Percentiles rank a stretch among this genome's conserved stretches.
phyloP scores from a whole-genome alignment of 352 stramenopile genomes.

The Globisporangium mamillatum region DNA sequence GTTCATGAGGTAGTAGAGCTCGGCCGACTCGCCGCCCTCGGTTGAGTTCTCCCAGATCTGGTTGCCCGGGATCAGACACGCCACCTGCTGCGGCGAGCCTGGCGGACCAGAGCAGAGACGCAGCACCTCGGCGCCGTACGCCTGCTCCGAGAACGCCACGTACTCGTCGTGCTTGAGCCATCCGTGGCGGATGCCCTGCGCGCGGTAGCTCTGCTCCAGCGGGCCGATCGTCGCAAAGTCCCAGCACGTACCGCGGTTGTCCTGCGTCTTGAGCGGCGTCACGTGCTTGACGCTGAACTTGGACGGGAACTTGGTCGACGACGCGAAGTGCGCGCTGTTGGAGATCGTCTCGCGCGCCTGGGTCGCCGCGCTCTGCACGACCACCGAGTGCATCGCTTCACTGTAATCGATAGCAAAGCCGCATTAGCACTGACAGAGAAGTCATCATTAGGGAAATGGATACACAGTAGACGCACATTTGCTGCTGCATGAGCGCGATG shows the following conservation, averaged over 20 bases:
- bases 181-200: constrained; percentile 47
- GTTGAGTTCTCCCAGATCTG: constrained; percentile 67
- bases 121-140: constrained; percentile 58
- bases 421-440: neutral
- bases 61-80: constrained; percentile 60
- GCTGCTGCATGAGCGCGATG: constrained; percentile 44
- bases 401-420: constrained; percentile 13
- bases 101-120: constrained; percentile 47
- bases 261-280: constrained; percentile 68
- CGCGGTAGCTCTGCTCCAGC: constrained; percentile 67
- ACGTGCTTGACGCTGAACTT: constrained; percentile 58
- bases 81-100: constrained; percentile 51
- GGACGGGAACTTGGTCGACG: constrained; percentile 30
- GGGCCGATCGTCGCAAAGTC: constrained; percentile 61
- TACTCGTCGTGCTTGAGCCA: constrained; percentile 57
- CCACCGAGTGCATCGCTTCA: constrained; percentile 43
- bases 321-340: constrained; percentile 20
- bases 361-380: constrained; percentile 23
- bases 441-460: neutral
- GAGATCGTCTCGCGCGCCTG: constrained; percentile 16
- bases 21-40: constrained; percentile 43
- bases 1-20: constrained; percentile 55
- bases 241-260: constrained; percentile 68
- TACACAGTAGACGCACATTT: constrained; percentile 32
- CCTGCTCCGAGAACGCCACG: constrained; percentile 61